Conservation (phyloP, 192 early-diverging fungal species). For the Podila clonocystis region DNA sequence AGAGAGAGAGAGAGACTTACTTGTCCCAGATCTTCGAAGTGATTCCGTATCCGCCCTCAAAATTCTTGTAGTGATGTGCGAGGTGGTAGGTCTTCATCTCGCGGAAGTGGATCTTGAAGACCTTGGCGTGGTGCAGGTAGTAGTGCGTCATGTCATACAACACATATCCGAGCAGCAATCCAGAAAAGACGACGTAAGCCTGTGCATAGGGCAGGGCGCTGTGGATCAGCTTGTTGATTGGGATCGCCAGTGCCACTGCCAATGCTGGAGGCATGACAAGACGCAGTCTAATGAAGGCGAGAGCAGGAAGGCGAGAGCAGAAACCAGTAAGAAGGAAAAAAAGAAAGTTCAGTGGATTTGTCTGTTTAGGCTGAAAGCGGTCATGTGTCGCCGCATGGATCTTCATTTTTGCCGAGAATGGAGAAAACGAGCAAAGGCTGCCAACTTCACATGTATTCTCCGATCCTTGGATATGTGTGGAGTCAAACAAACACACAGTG, state of each 20-base stretch:
- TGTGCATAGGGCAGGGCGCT: slow-evolving; percentile 68
- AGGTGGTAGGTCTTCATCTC: slow-evolving; percentile 96
- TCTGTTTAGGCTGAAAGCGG: background rate
- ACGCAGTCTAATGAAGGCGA: slow-evolving; percentile 70
- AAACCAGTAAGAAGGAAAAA: background rate
- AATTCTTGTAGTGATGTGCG: slow-evolving; percentile 96
- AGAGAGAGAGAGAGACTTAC: slow-evolving; percentile 8
- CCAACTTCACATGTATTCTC: too few species aligned
- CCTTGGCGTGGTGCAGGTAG: slow-evolving; percentile 92
- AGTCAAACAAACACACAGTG: background rate
- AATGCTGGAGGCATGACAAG: slow-evolving; percentile 98
- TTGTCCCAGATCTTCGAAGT: slow-evolving; percentile 91
- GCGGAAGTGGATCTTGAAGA: slow-evolving; percentile 73
- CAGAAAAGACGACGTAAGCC: slow-evolving; percentile 76
- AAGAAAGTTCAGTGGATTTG: background rate
- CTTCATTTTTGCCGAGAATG: too few species aligned
- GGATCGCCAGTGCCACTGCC: slow-evolving; percentile 71
- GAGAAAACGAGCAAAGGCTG: too few species aligned
- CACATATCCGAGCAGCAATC: slow-evolving; percentile 85
- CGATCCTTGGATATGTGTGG: background rate
- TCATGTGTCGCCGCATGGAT: too few species aligned
- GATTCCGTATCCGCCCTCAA: slow-evolving; percentile 88
- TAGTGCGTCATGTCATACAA: slow-evolving; percentile 94
- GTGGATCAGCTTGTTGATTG: slow-evolving; percentile 62
- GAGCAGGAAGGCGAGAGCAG: background rate